These are phyloP conservation scores for Selaginella tamariscina DNA, from an alignment of 75 land plant species.

Conservation along the genomic window DNA sequence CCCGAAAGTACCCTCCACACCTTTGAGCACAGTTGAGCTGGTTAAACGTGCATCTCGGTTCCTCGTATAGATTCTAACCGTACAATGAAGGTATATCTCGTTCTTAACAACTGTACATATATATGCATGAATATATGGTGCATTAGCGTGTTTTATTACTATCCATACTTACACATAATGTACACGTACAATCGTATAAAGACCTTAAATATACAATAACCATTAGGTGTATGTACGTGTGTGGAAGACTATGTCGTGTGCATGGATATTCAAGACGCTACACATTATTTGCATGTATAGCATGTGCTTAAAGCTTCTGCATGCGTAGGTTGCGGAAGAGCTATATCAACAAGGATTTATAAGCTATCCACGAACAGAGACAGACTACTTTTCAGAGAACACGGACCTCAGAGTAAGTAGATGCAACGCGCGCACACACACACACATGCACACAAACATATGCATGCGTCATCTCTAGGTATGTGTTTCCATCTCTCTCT, in stretches of 20 bases:
- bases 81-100: conserved; percentile 65
- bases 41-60: conserved; percentile 87
- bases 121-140: not conserved
- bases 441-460: too few relatives aligned
- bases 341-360: conserved; percentile 91
- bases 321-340: conserved; percentile 66
- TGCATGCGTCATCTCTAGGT: too few relatives aligned
- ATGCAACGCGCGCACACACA: too few relatives aligned
- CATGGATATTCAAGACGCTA: too few relatives aligned
- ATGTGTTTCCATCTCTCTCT: too few relatives aligned
- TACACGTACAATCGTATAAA: too few relatives aligned
- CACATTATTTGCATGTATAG: too few relatives aligned
- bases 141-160: too few relatives aligned
- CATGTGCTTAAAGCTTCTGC: not conserved
- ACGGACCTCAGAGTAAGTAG: conserved; percentile 62
- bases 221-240: too few relatives aligned
- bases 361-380: conserved; percentile 96
- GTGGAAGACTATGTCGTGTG: too few relatives aligned
- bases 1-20: conserved; percentile 65
- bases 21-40: conserved; percentile 82
- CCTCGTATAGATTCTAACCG: conserved; percentile 83
- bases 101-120: not conserved
- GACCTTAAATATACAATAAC: too few relatives aligned
- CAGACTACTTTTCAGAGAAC: conserved; percentile 69
- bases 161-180: too few relatives aligned